Conservation (phyloP, 2,329 filamentous ascomycete genomes). For the Alternaria arbusti region DNA sequence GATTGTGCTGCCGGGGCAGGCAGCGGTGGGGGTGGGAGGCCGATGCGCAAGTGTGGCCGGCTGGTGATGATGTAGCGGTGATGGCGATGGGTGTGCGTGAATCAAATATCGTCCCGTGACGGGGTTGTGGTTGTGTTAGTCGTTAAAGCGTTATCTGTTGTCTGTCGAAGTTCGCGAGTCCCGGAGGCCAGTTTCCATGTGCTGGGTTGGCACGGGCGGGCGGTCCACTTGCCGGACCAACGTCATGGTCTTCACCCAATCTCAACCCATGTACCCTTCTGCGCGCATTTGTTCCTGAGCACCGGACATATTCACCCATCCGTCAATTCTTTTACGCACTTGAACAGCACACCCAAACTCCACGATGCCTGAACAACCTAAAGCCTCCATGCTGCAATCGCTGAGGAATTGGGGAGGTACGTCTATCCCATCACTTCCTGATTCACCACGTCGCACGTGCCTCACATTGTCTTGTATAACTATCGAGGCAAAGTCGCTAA, state of each 20-base stretch:
- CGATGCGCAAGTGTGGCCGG: slow-evolving; percentile 10
- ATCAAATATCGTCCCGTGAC: not conserved
- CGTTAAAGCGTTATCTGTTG: slow-evolving; percentile 24
- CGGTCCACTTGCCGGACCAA: slow-evolving; percentile 21
- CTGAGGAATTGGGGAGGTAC: slow-evolving; percentile 61
- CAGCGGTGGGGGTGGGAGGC: slow-evolving; percentile 9
- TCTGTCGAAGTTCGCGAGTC: slow-evolving; percentile 22
- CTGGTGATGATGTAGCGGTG: not conserved
- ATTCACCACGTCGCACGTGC: slow-evolving; percentile 3
- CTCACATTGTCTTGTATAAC: not conserved
- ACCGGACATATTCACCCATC: not conserved
- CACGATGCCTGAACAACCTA: slow-evolving; percentile 49
- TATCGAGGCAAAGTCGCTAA: slow-evolving; percentile 6
- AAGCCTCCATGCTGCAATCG: slow-evolving; percentile 52
- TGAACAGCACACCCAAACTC: not conserved
- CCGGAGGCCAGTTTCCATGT: slow-evolving; percentile 36
- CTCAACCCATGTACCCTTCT: slow-evolving; percentile 9
- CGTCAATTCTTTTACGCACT: not conserved
- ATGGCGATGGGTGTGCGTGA: not conserved
- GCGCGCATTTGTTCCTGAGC: not conserved
- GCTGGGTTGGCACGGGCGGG: slow-evolving; percentile 29
- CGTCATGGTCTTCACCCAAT: slow-evolving; percentile 33
- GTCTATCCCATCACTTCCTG: slow-evolving; percentile 25
- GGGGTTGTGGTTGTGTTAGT: not conserved
- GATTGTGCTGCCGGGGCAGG: slow-evolving; percentile 13